Evolutionary conservation across 2,329 filamentous ascomycete genomes (phyloP).

Genomic region (Cytospora chrysosperma): DNA sequence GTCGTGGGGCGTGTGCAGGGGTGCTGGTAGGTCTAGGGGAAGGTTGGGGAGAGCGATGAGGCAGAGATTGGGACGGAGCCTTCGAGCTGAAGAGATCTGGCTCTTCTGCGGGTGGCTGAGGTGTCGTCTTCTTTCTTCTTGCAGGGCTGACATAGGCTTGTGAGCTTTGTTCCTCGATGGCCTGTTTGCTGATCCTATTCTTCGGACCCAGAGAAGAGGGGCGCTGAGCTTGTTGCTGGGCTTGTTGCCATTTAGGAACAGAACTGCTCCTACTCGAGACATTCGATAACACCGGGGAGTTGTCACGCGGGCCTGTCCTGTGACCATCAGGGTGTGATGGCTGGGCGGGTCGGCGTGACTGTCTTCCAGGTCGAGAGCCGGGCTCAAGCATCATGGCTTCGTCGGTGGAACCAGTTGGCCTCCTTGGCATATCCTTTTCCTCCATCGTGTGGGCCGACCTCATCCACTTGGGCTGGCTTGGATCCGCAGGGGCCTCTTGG

Average conservation of each 20-base stretch:
- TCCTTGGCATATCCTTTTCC: constrained; percentile 33
- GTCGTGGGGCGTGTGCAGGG: constrained; percentile 47
- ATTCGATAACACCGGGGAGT: constrained; percentile 48
- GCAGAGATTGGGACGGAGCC: constrained; percentile 36
- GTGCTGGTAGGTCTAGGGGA: constrained; percentile 44
- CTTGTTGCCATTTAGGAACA: constrained; percentile 60
- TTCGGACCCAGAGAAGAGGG: constrained; percentile 48
- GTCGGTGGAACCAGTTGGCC: constrained; percentile 53
- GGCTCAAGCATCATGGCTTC: constrained; percentile 80
- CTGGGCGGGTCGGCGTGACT: constrained; percentile 30
- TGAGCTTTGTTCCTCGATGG: constrained; percentile 74
- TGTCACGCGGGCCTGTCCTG: constrained; percentile 41
- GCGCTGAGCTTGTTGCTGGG: constrained; percentile 45
- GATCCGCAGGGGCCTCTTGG: constrained; percentile 67
- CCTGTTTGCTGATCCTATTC: constrained; percentile 67
- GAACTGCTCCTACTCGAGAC: constrained; percentile 44
- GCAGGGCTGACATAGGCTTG: constrained; percentile 87
- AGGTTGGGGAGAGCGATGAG: constrained; percentile 40
- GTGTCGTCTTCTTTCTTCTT: constrained; percentile 68
- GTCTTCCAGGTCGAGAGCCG: constrained; percentile 54
- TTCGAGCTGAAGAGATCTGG: constrained; percentile 60
- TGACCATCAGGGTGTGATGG: constrained; percentile 35
- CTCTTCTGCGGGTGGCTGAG: constrained; percentile 49
- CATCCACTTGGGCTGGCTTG: constrained; percentile 94
- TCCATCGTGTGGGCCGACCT: constrained; percentile 58